phyloP scores from a whole-genome alignment of 352 stramenopile species.

The Hyaloperonospora brassicae region DNA sequence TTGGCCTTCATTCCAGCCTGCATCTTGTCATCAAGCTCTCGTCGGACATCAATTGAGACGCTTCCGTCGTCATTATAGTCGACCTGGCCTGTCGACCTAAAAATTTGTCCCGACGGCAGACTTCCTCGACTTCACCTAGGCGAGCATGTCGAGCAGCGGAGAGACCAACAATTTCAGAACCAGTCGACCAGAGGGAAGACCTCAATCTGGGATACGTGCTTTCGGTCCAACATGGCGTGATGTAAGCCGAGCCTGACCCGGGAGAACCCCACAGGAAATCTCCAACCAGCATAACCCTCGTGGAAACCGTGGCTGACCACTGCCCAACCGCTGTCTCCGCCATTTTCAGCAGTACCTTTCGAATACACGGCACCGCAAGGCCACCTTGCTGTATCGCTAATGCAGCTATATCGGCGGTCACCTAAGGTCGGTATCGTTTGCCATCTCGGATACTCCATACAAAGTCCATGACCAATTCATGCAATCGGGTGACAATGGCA shows the following conservation, averaged over 20 bases:
- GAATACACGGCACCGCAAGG: background rate
- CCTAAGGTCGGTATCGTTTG: background rate
- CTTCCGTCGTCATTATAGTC: too few species aligned
- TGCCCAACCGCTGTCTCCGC: background rate
- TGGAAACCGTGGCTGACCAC: background rate
- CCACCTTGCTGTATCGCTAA: background rate
- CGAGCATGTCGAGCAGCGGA: background rate
- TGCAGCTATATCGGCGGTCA: background rate
- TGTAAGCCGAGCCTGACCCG: background rate
- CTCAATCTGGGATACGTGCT: background rate
- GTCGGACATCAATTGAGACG: background rate
- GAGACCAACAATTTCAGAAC: background rate
- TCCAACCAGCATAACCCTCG: background rate
- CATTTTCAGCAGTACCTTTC: background rate
- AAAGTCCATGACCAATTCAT: too few species aligned
- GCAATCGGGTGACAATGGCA: too few species aligned
- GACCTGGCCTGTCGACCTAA: too few species aligned
- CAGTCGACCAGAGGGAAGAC: background rate
- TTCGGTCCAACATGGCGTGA: background rate
- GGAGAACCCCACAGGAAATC: background rate
- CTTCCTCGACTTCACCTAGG: background rate
- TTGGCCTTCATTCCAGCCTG: background rate
- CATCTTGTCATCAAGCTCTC: background rate
- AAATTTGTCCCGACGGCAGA: too few species aligned
- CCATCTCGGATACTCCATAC: background rate